Evolutionary conservation across 306 rosid species (phyloP), one percentile per base, ranked within the genome.

Genomic region (Malus fusca): DNA sequence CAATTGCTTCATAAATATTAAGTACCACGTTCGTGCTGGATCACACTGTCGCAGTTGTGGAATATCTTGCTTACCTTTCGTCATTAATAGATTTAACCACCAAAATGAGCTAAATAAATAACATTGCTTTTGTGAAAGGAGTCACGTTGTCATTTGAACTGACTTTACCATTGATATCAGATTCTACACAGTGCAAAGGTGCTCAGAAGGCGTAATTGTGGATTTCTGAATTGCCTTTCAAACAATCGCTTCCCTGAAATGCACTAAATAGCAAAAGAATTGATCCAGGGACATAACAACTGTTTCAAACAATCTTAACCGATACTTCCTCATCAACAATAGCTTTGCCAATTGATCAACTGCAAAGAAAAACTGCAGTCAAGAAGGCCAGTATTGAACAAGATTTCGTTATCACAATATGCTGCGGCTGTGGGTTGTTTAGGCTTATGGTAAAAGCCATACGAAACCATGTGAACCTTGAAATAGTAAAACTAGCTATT

Each of bases 51-150:
- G 37, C 66, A 80, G 52, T 42, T 7, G n/a, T 23, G 79, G 75
- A 61, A 80, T 60, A 35, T 80, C 79, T 31, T 61, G 14, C n/a
- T 74, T 74, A 35, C 76, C 83, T 12, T 44, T 71, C 71, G 37
- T 74, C 83, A 80, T 74, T 15, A 74, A 46, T 8, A 71, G 83
- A 80, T 80, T 80, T 55, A 80, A 48, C 83, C 83, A 80, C 71
- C 83, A 80, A 37, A 80, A 80, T 64, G n/a, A 9, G 42, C 79
- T 61, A 22, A 80, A 25, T 61, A 22, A 74, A 25, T 62, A 68
- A 74, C 63, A 75, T 66, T 23, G 79, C 68, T 74, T 55, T 44
- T 13, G 79, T 46, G 61, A 80, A 80, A 10, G 75, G 79, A 48
- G 79, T 80, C 2, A 80, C 71, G 19, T 80, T 74, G 17, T 48